Percentiles rank a stretch among this genome's conserved stretches.
These are phyloP conservation scores for Isabelozyma rhagii DNA, from an alignment of 805 yeast genomes.

Conservation along the genomic window DNA sequence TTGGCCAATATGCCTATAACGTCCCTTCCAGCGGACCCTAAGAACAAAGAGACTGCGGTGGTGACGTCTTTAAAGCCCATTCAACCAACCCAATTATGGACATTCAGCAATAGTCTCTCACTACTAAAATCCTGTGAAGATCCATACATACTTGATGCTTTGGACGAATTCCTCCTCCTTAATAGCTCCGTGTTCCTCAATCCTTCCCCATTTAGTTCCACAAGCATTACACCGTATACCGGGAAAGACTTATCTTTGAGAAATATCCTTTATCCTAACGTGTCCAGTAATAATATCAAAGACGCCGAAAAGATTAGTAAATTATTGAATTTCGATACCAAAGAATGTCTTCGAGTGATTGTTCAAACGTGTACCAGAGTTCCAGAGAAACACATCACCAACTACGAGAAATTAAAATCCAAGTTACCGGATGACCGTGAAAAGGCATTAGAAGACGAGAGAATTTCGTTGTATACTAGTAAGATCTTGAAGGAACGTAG, in stretches of 20 bases:
- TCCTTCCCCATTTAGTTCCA: constrained; percentile 26
- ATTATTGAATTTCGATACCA: constrained; percentile 34
- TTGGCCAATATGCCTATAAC: neutral
- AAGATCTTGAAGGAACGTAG: constrained; percentile 52
- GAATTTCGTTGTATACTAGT: constrained; percentile 31
- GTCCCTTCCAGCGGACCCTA: neutral
- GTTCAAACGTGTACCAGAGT: constrained; percentile 34
- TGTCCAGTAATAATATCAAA: constrained; percentile 28
- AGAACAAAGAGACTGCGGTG: neutral
- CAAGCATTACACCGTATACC: neutral
- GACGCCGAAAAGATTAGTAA: constrained; percentile 41
- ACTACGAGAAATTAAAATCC: constrained; percentile 21
- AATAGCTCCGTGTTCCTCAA: constrained; percentile 26
- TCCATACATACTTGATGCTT: constrained; percentile 28
- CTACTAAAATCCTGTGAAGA: constrained; percentile 28
- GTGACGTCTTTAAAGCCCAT: constrained; percentile 19
- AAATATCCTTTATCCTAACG: constrained; percentile 33
- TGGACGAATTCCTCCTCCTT: constrained; percentile 37
- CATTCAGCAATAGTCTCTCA: constrained; percentile 36
- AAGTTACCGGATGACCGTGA: constrained; percentile 36
- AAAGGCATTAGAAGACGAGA: constrained; percentile 22
- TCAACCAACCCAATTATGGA: constrained; percentile 37
- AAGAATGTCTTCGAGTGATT: constrained; percentile 50
- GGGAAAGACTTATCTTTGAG: constrained; percentile 37
- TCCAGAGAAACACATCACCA: constrained; percentile 27